Evolutionary conservation across 2,329 filamentous ascomycete genomes (phyloP).

Genomic region (Sclerotiophoma versabilis): DNA sequence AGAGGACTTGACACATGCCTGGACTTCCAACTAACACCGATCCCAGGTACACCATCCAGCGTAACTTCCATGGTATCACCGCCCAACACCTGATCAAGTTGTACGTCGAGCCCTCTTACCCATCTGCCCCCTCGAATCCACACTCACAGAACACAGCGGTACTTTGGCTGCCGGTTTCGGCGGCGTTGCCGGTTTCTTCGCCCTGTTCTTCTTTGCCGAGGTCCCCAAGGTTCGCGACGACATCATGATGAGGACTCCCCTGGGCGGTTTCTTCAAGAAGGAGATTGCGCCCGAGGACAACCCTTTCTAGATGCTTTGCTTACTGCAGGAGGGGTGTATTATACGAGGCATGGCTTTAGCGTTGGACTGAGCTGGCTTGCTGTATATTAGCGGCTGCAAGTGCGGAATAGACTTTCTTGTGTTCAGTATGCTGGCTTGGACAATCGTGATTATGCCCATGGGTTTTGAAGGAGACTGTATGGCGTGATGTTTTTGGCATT

Average conservation of each 20-base stretch:
- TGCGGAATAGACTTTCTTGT: slow-evolving; percentile 42
- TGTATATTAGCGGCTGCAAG: slow-evolving; percentile 38
- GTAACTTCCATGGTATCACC: slow-evolving; percentile 60
- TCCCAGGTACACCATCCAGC: slow-evolving; percentile 59
- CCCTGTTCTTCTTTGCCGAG: slow-evolving; percentile 70
- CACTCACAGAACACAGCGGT: slow-evolving; percentile 37
- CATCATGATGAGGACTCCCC: slow-evolving; percentile 66
- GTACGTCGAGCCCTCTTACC: slow-evolving; percentile 49
- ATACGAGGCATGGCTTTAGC: slow-evolving; percentile 23
- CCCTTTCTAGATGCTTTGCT: slow-evolving; percentile 53
- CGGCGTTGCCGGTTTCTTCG: slow-evolving; percentile 64
- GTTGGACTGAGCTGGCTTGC: slow-evolving; percentile 26
- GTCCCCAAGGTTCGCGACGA: slow-evolving; percentile 68
- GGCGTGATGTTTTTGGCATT: slow-evolving; percentile 25
- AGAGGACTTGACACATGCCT: neutral
- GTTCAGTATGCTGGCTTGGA: slow-evolving; percentile 8
- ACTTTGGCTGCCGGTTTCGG: slow-evolving; percentile 63
- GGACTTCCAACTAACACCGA: slow-evolving; percentile 22
- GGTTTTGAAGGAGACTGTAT: neutral
- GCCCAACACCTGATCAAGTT: slow-evolving; percentile 50
- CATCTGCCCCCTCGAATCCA: neutral
- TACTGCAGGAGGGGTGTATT: slow-evolving; percentile 21
- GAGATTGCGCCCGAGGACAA: slow-evolving; percentile 70
- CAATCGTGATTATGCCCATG: neutral
- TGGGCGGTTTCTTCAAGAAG: slow-evolving; percentile 65